Evolutionary conservation across 2,329 filamentous ascomycete genomes (phyloP).

Genomic region (Fusarium sp.): DNA sequence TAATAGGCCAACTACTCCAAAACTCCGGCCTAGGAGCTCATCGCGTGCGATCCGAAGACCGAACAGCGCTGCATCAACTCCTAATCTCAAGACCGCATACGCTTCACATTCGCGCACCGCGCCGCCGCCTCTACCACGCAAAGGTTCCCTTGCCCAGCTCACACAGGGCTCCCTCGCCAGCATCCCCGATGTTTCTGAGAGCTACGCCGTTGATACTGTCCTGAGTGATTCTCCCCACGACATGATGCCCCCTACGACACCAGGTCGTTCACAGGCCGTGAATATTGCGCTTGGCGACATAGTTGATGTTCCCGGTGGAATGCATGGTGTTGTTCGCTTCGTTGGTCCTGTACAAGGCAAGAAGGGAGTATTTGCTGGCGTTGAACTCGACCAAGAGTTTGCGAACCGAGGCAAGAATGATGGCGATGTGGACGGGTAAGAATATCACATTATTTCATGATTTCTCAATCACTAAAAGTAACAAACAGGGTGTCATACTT

Average conservation of each 20-base stretch:
- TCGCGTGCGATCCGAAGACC: slow-evolving; percentile 60
- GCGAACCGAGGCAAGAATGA: slow-evolving; percentile 91
- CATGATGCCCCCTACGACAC: slow-evolving; percentile 68
- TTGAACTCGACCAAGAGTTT: slow-evolving; percentile 87
- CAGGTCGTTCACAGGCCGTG: slow-evolving; percentile 63
- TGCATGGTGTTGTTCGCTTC: slow-evolving; percentile 91
- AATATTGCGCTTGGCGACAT: slow-evolving; percentile 79
- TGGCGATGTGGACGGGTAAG: slow-evolving; percentile 94
- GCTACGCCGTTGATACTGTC: slow-evolving; percentile 70
- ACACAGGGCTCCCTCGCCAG: slow-evolving; percentile 72
- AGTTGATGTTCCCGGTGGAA: slow-evolving; percentile 93
- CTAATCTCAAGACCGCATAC: slow-evolving; percentile 68
- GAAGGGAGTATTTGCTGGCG: slow-evolving; percentile 90
- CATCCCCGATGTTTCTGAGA: slow-evolving; percentile 75
- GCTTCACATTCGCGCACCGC: slow-evolving; percentile 62
- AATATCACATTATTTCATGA: not conserved
- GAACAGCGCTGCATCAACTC: slow-evolving; percentile 66
- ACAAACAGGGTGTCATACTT: slow-evolving; percentile 78
- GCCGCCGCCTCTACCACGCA: slow-evolving; percentile 70
- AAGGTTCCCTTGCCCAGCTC: slow-evolving; percentile 78
- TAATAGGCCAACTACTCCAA: slow-evolving; percentile 33
- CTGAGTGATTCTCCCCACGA: slow-evolving; percentile 51
- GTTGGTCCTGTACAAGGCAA: slow-evolving; percentile 89
- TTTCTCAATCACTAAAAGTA: slow-evolving; percentile 3
- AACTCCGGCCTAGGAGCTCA: slow-evolving; percentile 40